Evolutionary conservation across 176 grass and related monocot genomes (phyloP), one percentile per base, ranked within the genome.

Genomic region (Carex myosuroides): DNA sequence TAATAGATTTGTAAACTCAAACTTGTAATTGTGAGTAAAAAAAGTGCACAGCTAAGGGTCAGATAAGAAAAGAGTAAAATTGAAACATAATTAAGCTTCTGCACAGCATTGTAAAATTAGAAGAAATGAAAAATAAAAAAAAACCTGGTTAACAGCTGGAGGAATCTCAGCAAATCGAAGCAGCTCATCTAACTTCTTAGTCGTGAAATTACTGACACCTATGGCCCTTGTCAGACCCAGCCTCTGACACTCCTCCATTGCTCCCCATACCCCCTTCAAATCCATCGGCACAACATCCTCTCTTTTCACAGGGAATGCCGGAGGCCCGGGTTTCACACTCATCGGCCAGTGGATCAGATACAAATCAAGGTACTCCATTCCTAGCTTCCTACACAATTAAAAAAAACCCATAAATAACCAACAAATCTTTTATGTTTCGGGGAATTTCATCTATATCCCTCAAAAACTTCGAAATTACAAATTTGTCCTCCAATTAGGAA

Each of bases 171-270:
- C 76, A 18, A 48, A 33, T 4, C 79, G 39, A 1, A 92, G 57
- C 5, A 94, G 4, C 73, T 52, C 79, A 8, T 89, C 66, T 7
- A 94, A 64, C 69, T 94, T 88, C 14, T 3, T 75, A 57, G 85
- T 86, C 33, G 86, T 90, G 88, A 94, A 94, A 83, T 94, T 94
- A 86, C 90, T 92, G 53, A 94, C 88, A 58, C 90, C 86, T 17
- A 94, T 90, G 0, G 88, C 72, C 52, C 48, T 92, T 2, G 90
- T 66, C 68, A 94, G 86, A 8, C 92, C 92, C 0, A 88, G 85
- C 4, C 85, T 70, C 18, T 92, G 92, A 68, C 90, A 90, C 81
- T 90, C 90, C 76, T 94, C 92, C 92, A 92, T 90, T 4, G 86
- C 86, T 12, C 22, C 60, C 90, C 88, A 94, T 59, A 94, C 88